Conservation (phyloP, 208 protist genomes). For the Acanthamoeba triangularis region DNA sequence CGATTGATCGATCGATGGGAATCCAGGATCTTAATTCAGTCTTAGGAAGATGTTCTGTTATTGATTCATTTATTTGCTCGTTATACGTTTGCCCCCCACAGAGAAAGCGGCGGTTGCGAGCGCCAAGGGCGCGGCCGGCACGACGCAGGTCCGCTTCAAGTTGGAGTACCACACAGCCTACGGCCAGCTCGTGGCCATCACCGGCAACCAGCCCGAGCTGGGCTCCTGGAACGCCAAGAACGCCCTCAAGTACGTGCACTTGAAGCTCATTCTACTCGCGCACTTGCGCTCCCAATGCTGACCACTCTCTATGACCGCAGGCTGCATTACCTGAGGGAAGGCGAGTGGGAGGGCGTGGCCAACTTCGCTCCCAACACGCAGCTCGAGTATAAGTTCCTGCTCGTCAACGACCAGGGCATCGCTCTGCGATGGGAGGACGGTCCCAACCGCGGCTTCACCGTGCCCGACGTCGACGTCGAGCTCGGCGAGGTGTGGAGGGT, state of each 20-base stretch:
- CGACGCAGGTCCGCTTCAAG: conserved; percentile 58
- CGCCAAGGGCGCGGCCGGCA: background rate
- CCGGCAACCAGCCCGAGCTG: conserved; percentile 52
- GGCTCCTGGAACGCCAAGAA: conserved; percentile 2
- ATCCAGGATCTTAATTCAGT: no score
- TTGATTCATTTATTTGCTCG: no score
- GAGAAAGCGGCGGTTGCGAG: background rate
- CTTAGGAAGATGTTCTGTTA: background rate
- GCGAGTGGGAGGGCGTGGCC: conserved; percentile 40
- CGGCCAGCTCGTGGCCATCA: conserved; percentile 7
- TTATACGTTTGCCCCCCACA: background rate
- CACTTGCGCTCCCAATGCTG: background rate
- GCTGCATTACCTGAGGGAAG: conserved; percentile 32
- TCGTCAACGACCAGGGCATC: conserved; percentile 26
- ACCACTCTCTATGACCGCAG: background rate
- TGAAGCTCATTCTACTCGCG: no score
- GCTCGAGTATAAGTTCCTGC: conserved; percentile 42
- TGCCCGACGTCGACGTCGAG: conserved; percentile 52
- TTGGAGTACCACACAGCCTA: conserved; percentile 45
- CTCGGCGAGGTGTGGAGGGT: conserved; percentile 52
- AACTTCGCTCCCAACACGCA: background rate
- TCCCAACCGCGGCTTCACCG: conserved; percentile 27
- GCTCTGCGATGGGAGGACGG: conserved; percentile 49
- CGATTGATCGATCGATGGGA: no score
- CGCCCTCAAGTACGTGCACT: conserved; percentile 1